Base-by-base conservation (phyloP, 108 stramenopile species). In the Cyclotella choctawhatcheeana region DNA sequence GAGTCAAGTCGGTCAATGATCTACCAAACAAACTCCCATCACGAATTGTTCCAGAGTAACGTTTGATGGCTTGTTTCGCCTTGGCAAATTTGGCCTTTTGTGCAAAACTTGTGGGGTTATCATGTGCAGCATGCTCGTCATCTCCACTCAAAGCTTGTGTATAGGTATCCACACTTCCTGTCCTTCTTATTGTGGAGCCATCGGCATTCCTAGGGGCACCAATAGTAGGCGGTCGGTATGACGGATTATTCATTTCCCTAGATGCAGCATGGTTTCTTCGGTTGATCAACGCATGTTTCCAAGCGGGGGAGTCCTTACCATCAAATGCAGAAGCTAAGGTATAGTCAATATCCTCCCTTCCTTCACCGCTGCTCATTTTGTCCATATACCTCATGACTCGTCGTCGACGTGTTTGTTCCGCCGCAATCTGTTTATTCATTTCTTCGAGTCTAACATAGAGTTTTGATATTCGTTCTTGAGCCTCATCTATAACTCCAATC, bases 381-480 rank as follows among this genome's bases (percentile, higher is more conserved):
- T 96, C 92, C 82, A 96, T 64, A 45, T 81, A 81, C 67, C 84
- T 84, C 92, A 96, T 93, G 35, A 96, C 83, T 44, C 85, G 81
- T 22, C 78, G 53, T 51, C 94, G 71, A 17, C 94, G 84, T 33
- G 78, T 37, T 68, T 93, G 89, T 55, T 96, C 94, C 45, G 82
- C 65, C 62, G 88, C 88, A 60, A 96, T 84, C 10, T 66, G 64
- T 29, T 76, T 76, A 76, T 96, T 96, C 75, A 91, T 71, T 44
- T 82, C 79, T 75, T 92, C 89, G 43, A 96, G 64, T 65, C 81
- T 74, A 5, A 78, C 58, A 60, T 90, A 94, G 29, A 90, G 45
- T 27, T 72, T 85, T 1, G 90, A 74, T 12, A 94, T 73, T 20
- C 93, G 82, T 54, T 92, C 93, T 74, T 91, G 90, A 12, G 85